These are phyloP conservation scores for Neonectria ditissima DNA, from an alignment of 2,329 filamentous ascomycete genomes.

Conservation along the genomic window DNA sequence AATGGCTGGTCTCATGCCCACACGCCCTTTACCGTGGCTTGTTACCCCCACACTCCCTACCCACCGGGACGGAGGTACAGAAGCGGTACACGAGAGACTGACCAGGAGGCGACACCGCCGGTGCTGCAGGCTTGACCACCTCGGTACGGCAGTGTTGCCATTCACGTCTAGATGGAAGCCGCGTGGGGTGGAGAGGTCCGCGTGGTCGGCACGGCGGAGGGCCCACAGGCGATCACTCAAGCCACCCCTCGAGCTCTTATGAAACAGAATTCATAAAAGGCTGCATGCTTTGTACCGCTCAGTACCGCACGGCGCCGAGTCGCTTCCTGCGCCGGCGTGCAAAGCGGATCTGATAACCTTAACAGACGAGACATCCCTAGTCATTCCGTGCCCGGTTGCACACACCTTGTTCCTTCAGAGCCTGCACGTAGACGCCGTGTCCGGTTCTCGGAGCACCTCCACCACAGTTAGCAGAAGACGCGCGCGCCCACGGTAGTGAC, in stretches of 20 bases:
- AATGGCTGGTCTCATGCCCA: conserved; percentile 6
- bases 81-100: conserved; percentile 2
- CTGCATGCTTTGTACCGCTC: conserved; percentile 21
- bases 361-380: conserved; percentile 23
- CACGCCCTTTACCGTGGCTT: conserved; percentile 4
- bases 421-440: neutral
- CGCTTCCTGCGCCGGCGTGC: conserved; percentile 7
- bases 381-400: neutral
- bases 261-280: neutral
- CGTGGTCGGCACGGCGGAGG: neutral
- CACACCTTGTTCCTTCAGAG: neutral
- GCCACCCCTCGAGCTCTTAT: conserved; percentile 4
- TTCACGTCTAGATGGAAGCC: neutral
- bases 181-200: neutral
- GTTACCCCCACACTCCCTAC: conserved; percentile 13
- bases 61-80: conserved; percentile 3
- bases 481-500: too few relatives aligned
- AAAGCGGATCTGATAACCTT: conserved; percentile 45
- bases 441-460: conserved; percentile 15
- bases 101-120: neutral
- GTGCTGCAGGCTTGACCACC: conserved; percentile 13
- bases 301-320: conserved; percentile 28
- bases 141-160: conserved; percentile 10
- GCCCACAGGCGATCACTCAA: neutral
- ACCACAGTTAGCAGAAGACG: neutral